These are phyloP conservation scores for Lentinula aciculospora DNA, from an alignment of 768 basidiomycete genomes.

Conservation along the genomic window DNA sequence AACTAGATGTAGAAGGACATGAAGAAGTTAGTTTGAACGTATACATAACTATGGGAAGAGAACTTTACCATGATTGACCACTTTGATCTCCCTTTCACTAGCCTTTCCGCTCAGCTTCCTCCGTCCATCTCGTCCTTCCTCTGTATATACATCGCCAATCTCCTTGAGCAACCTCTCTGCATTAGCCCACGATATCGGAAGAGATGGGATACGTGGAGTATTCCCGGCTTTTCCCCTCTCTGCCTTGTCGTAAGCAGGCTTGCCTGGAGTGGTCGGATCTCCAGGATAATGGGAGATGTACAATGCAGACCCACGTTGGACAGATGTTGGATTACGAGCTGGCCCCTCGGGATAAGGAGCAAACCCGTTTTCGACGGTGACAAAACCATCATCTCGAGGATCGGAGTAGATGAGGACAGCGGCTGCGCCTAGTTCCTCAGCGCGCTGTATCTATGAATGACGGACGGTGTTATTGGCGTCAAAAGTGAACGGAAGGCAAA, in stretches of 20 bases:
- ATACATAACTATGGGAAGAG: not conserved
- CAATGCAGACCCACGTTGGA: slow-evolving; percentile 66
- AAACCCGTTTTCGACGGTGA: slow-evolving; percentile 60
- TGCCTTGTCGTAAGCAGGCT: slow-evolving; percentile 62
- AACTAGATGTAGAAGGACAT: slow-evolving; percentile 10
- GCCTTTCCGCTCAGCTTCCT: slow-evolving; percentile 4
- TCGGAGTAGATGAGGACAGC: slow-evolving; percentile 62
- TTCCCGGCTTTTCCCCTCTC: slow-evolving; percentile 44
- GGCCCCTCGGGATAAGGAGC: slow-evolving; percentile 65
- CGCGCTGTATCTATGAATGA: slow-evolving; percentile 43
- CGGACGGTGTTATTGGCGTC: not conserved
- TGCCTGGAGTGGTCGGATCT: slow-evolving; percentile 41
- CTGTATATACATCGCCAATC: slow-evolving; percentile 33
- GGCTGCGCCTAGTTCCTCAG: slow-evolving; percentile 59
- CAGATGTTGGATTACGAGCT: slow-evolving; percentile 53
- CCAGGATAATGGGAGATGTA: slow-evolving; percentile 55
- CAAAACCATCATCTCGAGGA: slow-evolving; percentile 56
- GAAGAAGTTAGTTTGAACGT: not conserved
- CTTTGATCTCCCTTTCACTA: slow-evolving; percentile 35
- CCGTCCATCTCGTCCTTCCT: slow-evolving; percentile 14
- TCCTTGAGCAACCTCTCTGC: slow-evolving; percentile 50
- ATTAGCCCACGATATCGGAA: slow-evolving; percentile 66
- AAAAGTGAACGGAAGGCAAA: not conserved
- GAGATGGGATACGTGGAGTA: slow-evolving; percentile 50
- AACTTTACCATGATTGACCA: slow-evolving; percentile 51